phyloP scores from a whole-genome alignment of 495 filamentous ascomycete genomes.

The Trichocladium antarcticum region DNA sequence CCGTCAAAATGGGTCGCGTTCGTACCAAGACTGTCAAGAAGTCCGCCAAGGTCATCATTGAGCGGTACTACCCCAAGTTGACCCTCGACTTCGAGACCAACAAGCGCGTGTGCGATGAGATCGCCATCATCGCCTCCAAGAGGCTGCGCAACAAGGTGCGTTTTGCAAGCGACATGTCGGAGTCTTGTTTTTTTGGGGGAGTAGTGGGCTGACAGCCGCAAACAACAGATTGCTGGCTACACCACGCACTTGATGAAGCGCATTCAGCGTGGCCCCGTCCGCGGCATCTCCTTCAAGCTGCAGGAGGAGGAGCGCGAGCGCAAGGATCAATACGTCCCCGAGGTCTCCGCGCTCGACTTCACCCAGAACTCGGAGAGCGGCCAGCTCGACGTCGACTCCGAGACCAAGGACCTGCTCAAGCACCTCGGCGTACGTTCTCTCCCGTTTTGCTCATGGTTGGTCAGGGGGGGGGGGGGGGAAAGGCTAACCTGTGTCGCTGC shows the following conservation, averaged over 20 bases:
- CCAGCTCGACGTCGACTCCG: constrained; percentile 84
- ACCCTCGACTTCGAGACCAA: constrained; percentile 99
- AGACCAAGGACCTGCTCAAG: constrained; percentile 98
- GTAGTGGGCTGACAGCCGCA: constrained; percentile 2
- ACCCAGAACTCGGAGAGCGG: constrained; percentile 81
- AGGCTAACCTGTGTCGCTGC: constrained; percentile 19
- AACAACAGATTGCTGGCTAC: constrained; percentile 86
- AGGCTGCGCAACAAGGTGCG: constrained; percentile 92
- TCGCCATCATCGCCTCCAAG: constrained; percentile 98
- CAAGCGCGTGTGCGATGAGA: constrained; percentile 99
- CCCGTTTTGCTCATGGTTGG: neutral
- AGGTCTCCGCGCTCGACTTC: constrained; percentile 96
- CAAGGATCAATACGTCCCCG: constrained; percentile 99
- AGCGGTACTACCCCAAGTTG: constrained; percentile 96
- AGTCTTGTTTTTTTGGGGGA: neutral
- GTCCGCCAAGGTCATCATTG: constrained; percentile 99
- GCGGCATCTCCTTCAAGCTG: constrained; percentile 99
- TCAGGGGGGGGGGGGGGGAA: neutral
- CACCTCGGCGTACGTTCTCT: constrained; percentile 76
- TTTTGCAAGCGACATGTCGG: neutral
- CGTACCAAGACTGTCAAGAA: constrained; percentile 99
- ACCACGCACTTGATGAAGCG: constrained; percentile 96
- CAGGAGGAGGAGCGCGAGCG: constrained; percentile 99
- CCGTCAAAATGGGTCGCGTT: constrained; percentile 92
- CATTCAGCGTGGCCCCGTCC: constrained; percentile 97